Evolutionary conservation across 352 stramenopile species (phyloP).

Genomic region (Globisporangium spiculum): DNA sequence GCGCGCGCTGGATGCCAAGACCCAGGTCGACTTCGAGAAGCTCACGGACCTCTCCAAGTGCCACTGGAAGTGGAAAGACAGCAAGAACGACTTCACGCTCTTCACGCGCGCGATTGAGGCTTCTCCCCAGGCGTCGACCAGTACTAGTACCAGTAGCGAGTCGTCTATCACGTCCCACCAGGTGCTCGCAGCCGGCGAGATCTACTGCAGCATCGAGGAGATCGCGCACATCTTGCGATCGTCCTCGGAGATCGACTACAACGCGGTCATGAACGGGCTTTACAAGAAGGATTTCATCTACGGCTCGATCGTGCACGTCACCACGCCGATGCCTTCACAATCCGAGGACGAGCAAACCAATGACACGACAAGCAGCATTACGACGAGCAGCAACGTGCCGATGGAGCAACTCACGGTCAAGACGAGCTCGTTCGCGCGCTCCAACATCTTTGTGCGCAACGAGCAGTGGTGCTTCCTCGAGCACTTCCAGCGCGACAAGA

Average conservation of each 20-base stretch:
- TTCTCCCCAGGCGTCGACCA: neutral
- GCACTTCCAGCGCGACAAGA: conserved; percentile 16
- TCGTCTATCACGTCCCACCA: conserved; percentile 2
- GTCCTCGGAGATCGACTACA: conserved; percentile 32
- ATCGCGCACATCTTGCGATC: conserved; percentile 22
- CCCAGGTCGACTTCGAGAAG: conserved; percentile 25
- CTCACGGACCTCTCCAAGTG: conserved; percentile 12
- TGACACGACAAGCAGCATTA: neutral
- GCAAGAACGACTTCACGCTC: conserved; percentile 26
- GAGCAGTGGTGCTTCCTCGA: conserved; percentile 50
- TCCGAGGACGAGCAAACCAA: neutral
- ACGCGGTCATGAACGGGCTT: conserved; percentile 34
- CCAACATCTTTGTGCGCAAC: conserved; percentile 32
- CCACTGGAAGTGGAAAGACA: conserved; percentile 24
- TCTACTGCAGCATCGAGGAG: conserved; percentile 19
- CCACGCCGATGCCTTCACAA: conserved; percentile 20
- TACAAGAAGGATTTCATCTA: conserved; percentile 50
- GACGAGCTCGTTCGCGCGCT: conserved; percentile 33
- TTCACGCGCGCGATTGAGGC: conserved; percentile 7
- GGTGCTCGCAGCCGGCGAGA: conserved; percentile 16
- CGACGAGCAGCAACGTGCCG: conserved; percentile 19
- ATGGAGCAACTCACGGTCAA: conserved; percentile 33
- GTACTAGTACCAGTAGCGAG: neutral
- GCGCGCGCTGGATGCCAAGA: conserved; percentile 22
- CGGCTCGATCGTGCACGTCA: conserved; percentile 39